Conservation (phyloP, 2,329 filamentous ascomycete species). For the Sclerotinia subarctica region DNA sequence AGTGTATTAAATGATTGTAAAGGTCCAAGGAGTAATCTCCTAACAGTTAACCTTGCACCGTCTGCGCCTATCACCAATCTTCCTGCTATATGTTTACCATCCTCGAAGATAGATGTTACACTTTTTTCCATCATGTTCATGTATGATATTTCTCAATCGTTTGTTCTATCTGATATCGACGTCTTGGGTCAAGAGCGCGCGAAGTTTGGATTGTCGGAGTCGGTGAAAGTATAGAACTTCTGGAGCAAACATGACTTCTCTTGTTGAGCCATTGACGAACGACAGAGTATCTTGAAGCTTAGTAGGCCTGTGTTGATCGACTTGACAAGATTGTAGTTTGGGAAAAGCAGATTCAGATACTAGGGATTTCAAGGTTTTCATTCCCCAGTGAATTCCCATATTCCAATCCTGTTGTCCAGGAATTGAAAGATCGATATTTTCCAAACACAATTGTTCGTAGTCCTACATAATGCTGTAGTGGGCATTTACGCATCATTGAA, state of each 20-base stretch:
- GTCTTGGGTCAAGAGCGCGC: slow-evolving; percentile 39
- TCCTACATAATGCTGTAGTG: slow-evolving; percentile 22
- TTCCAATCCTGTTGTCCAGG: slow-evolving; percentile 40
- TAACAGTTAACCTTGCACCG: slow-evolving; percentile 37
- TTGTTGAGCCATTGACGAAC: slow-evolving; percentile 39
- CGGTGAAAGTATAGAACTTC: slow-evolving; percentile 39
- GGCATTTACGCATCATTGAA: neutral
- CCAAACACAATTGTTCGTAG: slow-evolving; percentile 31
- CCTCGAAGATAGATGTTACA: slow-evolving; percentile 38
- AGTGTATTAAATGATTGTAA: slow-evolving; percentile 38
- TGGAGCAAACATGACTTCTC: slow-evolving; percentile 31
- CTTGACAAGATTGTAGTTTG: slow-evolving; percentile 35
- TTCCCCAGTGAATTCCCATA: slow-evolving; percentile 40
- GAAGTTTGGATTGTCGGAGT: slow-evolving; percentile 41
- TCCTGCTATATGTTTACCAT: slow-evolving; percentile 36
- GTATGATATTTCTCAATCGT: slow-evolving; percentile 38
- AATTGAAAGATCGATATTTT: slow-evolving; percentile 28
- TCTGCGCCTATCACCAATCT: slow-evolving; percentile 40
- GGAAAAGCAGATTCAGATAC: slow-evolving; percentile 35
- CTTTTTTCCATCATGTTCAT: slow-evolving; percentile 30
- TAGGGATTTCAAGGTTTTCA: slow-evolving; percentile 37
- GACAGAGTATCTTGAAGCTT: slow-evolving; percentile 36
- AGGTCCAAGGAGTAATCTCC: slow-evolving; percentile 37
- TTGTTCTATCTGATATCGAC: slow-evolving; percentile 43
- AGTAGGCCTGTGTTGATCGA: slow-evolving; percentile 37